Evolutionary conservation across 2,329 filamentous ascomycete species (phyloP).

Genomic region (Pyricularia sp.): DNA sequence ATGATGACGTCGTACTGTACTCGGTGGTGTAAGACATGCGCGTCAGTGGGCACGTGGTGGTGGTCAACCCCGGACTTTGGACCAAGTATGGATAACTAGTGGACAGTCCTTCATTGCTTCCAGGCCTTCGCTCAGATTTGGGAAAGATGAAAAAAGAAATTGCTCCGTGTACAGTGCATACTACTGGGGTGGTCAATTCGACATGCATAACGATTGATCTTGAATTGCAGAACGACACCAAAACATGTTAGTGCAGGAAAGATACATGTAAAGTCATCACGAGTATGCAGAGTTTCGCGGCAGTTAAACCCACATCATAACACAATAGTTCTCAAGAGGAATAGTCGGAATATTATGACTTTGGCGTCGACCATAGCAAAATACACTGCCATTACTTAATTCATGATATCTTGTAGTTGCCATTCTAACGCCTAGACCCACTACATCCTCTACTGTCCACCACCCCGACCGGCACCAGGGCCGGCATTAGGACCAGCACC

Average conservation of each 20-base stretch:
- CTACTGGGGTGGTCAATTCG: too few relatives aligned
- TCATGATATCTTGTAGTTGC: background rate
- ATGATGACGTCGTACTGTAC: background rate
- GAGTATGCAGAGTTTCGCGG: background rate
- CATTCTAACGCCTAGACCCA: background rate
- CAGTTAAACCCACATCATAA: background rate
- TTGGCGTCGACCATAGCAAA: background rate
- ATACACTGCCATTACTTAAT: background rate
- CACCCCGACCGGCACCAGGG: constrained; percentile 11
- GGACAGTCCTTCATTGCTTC: background rate
- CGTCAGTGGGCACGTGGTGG: background rate
- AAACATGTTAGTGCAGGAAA: too few relatives aligned
- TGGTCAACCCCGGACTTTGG: background rate
- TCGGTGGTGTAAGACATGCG: background rate
- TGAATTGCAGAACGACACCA: too few relatives aligned
- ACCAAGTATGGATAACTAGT: background rate
- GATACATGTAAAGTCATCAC: background rate
- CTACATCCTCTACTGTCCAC: constrained; percentile 2
- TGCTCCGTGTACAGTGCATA: too few relatives aligned
- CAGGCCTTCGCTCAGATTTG: too few relatives aligned
- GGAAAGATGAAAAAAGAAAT: too few relatives aligned
- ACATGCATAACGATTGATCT: too few relatives aligned
- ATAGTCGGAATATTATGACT: background rate
- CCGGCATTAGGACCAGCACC: constrained; percentile 13
- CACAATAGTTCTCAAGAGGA: background rate